Conservation (phyloP, 306 rosid genomes). For the Lathyrus sativus region DNA sequence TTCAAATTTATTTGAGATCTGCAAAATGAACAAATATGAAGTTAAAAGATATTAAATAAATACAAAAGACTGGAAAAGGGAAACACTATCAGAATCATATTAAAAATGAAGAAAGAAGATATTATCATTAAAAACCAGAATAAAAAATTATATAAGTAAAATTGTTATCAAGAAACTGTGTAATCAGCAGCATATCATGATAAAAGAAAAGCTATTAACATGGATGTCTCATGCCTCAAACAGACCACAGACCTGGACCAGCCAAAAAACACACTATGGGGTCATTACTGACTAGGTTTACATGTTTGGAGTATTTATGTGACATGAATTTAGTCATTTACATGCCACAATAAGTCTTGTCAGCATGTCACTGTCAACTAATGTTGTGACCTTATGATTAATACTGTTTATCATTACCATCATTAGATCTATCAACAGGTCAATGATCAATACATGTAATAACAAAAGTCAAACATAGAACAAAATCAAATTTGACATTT, state of each 20-base stretch:
- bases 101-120: slow-evolving; percentile 22
- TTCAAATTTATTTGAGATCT: slow-evolving; percentile 87
- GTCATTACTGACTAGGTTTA: slow-evolving; percentile 15
- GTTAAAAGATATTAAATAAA: slow-evolving; percentile 7
- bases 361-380: slow-evolving; percentile 27
- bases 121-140: slow-evolving; percentile 2
- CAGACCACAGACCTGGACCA: slow-evolving; percentile 11
- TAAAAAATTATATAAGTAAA: slow-evolving; percentile 2
- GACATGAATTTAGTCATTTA: slow-evolving; percentile 26
- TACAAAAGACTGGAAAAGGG: slow-evolving; percentile 7
- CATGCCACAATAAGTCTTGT: slow-evolving; percentile 18
- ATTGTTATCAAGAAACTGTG: slow-evolving; percentile 12
- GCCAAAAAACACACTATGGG: slow-evolving; percentile 26
- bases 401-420: slow-evolving; percentile 24
- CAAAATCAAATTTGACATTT: slow-evolving; percentile 4
- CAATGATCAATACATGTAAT: slow-evolving; percentile 2
- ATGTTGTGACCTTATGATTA: slow-evolving; percentile 5
- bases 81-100: slow-evolving; percentile 10
- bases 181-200: slow-evolving; percentile 24
- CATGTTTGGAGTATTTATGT: slow-evolving; percentile 22
- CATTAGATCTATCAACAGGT: slow-evolving; percentile 3
- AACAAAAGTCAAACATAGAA: slow-evolving; percentile 1
- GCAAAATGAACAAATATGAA: slow-evolving; percentile 44
- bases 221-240: slow-evolving; percentile 5
- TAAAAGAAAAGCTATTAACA: slow-evolving; percentile 2